Evolutionary conservation across 345 rosid genomes (phyloP).

Genomic region (Salix koriyanagi): DNA sequence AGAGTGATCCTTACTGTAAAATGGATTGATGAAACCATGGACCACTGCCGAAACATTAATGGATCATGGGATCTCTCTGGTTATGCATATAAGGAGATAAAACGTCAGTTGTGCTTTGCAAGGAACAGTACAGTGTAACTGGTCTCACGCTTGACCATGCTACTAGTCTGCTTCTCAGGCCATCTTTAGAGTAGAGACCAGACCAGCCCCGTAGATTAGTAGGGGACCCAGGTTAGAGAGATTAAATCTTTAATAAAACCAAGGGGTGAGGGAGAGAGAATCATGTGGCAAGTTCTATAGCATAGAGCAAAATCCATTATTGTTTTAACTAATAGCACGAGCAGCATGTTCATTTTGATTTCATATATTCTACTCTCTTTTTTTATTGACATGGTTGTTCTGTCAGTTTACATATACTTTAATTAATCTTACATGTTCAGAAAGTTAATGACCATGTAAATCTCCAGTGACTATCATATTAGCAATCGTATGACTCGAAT

Average conservation of each 20-base stretch:
- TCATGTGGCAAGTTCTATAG: background rate
- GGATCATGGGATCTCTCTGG: background rate
- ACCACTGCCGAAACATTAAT: background rate
- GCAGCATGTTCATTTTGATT: background rate
- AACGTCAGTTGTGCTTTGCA: background rate
- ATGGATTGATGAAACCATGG: background rate
- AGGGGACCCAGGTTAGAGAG: background rate
- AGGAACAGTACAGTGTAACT: too few species aligned
- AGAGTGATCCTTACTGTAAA: background rate
- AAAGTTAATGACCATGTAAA: too few species aligned
- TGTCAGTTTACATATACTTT: rapidly evolving
- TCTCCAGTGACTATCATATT: too few species aligned
- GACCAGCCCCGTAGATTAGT: background rate
- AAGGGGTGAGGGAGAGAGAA: background rate
- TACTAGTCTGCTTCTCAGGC: background rate
- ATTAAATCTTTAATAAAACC: too few species aligned
- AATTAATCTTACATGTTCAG: rapidly evolving
- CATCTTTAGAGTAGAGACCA: background rate
- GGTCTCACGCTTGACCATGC: background rate
- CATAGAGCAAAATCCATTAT: background rate
- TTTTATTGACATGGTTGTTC: too few species aligned
- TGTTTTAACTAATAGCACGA: background rate
- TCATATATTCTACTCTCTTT: too few species aligned
- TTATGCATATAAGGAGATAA: background rate
- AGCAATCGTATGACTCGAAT: too few species aligned